Evolutionary conservation across 2,329 filamentous ascomycete species (phyloP), one percentile per base, ranked within the genome.

Genomic region (Aspergillus japonicus): DNA sequence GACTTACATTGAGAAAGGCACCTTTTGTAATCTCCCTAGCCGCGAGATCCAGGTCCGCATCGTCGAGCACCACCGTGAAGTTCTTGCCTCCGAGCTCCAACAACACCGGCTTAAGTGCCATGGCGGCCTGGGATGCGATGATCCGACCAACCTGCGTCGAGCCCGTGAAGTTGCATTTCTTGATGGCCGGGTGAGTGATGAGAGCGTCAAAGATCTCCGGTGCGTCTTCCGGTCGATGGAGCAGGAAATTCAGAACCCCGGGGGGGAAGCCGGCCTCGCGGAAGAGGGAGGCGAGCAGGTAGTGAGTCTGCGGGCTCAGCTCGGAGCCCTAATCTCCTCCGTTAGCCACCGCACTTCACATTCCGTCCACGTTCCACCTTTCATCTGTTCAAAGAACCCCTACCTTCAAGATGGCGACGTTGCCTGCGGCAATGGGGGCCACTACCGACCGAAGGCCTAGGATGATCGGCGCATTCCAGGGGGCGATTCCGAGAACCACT

Each of bases 401-500:
- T 62, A 62, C 67, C 56, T 91, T 91, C 63, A 91, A 76, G 16
- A 92, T 79, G 19, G 83, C 83, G 0, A 88, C 89, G 72, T 91
- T 91, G 2, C 89, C 89, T 1, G 83, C 84, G 1, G 81, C 82
- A 2, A 92, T 78, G 3, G 90, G 85, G 64, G 81, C 85, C 8
- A 81, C 73, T 16, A 89, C 71, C 2, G 77, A 69, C 35, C 79
- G 71, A 11, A 72, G 56, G 8, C 77, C 78, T n/a, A 81, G 69
- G 51, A 78, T 74, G 31, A 75, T 72, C 1, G 78, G 81, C 0
- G 82, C 81, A 62, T 84, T 80, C 90, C 90, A 94, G 7, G 90
- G 89, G 1, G 89, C 88, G 70, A 93, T 90, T 0, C 84, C 87
- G 12, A 93, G 78, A 3, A 91, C 81, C 3, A 92, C 89, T 0